A percentile compares a stretch with the other conserved stretches of the same genome.
phyloP scores from a whole-genome alignment of 352 stramenopile species.

The Globisporangium solare region DNA sequence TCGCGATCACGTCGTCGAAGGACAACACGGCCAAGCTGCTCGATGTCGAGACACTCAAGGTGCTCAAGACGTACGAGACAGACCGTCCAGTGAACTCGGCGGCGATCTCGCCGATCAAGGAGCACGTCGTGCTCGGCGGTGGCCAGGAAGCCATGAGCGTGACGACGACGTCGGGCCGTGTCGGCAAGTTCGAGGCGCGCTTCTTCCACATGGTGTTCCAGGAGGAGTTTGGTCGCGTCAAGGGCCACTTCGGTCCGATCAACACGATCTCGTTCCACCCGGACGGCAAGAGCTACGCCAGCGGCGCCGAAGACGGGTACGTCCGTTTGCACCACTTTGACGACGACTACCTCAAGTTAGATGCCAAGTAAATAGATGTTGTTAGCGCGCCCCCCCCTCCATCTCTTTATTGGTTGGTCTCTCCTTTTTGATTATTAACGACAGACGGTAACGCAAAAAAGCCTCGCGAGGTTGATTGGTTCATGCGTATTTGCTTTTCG shows the following conservation, averaged over 20 bases:
- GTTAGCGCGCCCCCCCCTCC: conserved; percentile 4
- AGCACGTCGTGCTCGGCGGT: conserved; percentile 95
- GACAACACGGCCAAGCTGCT: conserved; percentile 97
- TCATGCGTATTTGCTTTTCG: no score
- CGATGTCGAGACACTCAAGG: conserved; percentile 93
- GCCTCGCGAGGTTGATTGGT: no score
- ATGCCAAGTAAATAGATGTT: conserved; percentile 27
- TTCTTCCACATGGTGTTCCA: conserved; percentile 99
- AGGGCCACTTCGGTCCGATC: conserved; percentile 99
- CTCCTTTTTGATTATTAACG: background rate
- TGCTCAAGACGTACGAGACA: conserved; percentile 98
- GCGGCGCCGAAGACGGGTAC: conserved; percentile 98
- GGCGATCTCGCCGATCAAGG: conserved; percentile 95
- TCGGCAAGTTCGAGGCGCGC: conserved; percentile 93
- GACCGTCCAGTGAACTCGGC: conserved; percentile 98
- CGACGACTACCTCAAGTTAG: conserved; percentile 94
- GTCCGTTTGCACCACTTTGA: conserved; percentile 98
- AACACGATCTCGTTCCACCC: conserved; percentile 99
- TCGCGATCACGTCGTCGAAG: conserved; percentile 96
- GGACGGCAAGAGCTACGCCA: conserved; percentile 98
- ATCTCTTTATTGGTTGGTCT: conserved; percentile 4
- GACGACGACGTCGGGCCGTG: conserved; percentile 92
- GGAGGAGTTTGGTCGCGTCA: conserved; percentile 98
- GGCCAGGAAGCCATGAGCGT: conserved; percentile 99
- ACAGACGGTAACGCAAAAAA: background rate